Evolutionary conservation across 2,329 filamentous ascomycete genomes (phyloP).

Genomic region (Mariannaea elegans): DNA sequence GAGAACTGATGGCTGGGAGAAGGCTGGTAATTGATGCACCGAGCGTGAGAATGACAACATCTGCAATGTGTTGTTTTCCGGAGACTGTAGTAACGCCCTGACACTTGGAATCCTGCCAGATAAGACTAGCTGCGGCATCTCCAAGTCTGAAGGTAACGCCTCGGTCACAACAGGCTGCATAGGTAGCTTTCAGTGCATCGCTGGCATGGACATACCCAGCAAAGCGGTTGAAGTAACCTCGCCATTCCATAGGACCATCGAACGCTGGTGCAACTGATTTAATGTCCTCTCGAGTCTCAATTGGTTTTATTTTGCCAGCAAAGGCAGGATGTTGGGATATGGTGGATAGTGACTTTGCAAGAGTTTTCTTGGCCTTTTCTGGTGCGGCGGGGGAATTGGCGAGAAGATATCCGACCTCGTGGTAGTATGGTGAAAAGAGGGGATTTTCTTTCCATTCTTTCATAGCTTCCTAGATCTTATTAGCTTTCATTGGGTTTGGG

Average conservation of each 20-base stretch:
- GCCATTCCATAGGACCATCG: conserved; percentile 61
- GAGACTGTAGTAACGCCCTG: conserved; percentile 18
- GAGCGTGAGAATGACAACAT: conserved; percentile 57
- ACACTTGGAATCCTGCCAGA: conserved; percentile 4
- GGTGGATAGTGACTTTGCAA: conserved; percentile 44
- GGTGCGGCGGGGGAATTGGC: conserved; percentile 57
- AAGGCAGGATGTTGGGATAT: conserved; percentile 51
- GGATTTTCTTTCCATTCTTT: conserved; percentile 56
- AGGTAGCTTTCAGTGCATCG: conserved; percentile 58
- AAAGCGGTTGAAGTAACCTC: conserved; percentile 66
- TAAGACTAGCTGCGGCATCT: conserved; percentile 31
- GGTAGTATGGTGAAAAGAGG: conserved; percentile 61
- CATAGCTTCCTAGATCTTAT: conserved; percentile 52
- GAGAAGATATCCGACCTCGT: conserved; percentile 51
- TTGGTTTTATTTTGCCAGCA: conserved; percentile 47
- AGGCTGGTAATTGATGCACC: conserved; percentile 59
- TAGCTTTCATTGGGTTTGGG: background rate
- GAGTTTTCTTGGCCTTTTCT: conserved; percentile 54
- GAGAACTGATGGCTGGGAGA: conserved; percentile 55
- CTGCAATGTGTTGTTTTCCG: conserved; percentile 20
- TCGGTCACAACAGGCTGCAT: conserved; percentile 48
- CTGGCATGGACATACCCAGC: conserved; percentile 65
- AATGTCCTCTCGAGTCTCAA: conserved; percentile 51
- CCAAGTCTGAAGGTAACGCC: conserved; percentile 51
- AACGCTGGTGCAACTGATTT: conserved; percentile 52